Base-by-base conservation (phyloP, 768 basidiomycete species). In the Mycena epipterygia region DNA sequence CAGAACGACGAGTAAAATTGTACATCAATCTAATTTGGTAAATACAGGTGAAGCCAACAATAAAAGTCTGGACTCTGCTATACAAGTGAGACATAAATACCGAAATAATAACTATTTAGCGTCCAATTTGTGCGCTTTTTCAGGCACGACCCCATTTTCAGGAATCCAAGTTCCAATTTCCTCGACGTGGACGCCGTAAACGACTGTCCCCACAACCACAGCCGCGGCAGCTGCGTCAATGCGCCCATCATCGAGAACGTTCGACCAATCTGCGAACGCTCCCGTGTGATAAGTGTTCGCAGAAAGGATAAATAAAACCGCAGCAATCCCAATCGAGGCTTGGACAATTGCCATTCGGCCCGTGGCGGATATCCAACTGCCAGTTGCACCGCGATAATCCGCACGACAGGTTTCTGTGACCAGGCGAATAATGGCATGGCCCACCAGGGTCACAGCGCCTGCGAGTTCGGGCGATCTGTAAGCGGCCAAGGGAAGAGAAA, bases 391-490 rank as follows among this genome's bases (percentile, higher is more conserved):
- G 12, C 74, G 69, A 52, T 68, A 75, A 53, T 74, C 74, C 4
- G 68, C 70, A 21, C 74, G 72, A 46, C 70, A 69, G 3, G 69
- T 69, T 39, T 75, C 74, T 7, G 73, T 73, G 30, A 30, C 48
- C 5, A 75, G 67, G 1, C 74, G 72, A 16, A 74, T 42, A 14
- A 58, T 48, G 29, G 73, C 70, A 44, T 75, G 74, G 2, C 32
- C 9, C 13, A 41, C 61, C 11, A 75, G 64, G 13, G 72, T 73
- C 16, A 69, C 57, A 3, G 73, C 67, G 14, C 64, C 74, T 5
- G 71, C 61, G 32, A 65, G 29, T 33, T 62, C 57, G 1, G 58
- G 57, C 16, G 66, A 67, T 8, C 8, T 25, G 27, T 55, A 64
- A 2, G 35, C 37, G 3, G 53, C 56, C 17, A 65, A 13, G 0